phyloP scores from a whole-genome alignment of 2,329 filamentous ascomycete genomes.

The Aureobasidium sp. region DNA sequence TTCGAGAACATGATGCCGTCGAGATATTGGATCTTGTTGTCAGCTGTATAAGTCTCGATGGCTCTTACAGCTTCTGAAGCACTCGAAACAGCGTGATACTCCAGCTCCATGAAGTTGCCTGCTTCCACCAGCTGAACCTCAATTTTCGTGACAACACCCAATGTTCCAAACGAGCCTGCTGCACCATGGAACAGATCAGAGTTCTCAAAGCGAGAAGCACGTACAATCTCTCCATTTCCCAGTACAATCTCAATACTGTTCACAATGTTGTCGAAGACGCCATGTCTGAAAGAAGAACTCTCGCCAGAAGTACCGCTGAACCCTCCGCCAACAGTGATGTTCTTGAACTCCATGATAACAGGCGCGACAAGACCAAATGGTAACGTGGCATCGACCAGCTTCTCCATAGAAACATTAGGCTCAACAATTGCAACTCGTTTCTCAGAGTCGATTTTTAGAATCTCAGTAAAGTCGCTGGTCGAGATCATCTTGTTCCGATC shows the following conservation, averaged over 20 bases:
- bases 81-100: slow-evolving; percentile 50
- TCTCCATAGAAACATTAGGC: slow-evolving; percentile 63
- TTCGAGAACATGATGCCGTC: slow-evolving; percentile 60
- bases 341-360: slow-evolving; percentile 65
- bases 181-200: slow-evolving; percentile 53
- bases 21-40: slow-evolving; percentile 53
- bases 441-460: slow-evolving; percentile 37
- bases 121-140: slow-evolving; percentile 52
- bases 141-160: slow-evolving; percentile 55
- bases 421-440: slow-evolving; percentile 50
- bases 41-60: slow-evolving; percentile 40
- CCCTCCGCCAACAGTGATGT: slow-evolving; percentile 61
- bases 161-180: slow-evolving; percentile 52
- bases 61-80: slow-evolving; percentile 44
- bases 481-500: slow-evolving; percentile 39
- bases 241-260: slow-evolving; percentile 57
- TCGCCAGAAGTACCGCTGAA: slow-evolving; percentile 61
- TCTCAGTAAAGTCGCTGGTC: slow-evolving; percentile 42
- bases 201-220: slow-evolving; percentile 40
- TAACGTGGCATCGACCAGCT: slow-evolving; percentile 52
- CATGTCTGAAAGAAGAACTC: slow-evolving; percentile 58
- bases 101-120: slow-evolving; percentile 52
- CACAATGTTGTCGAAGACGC: slow-evolving; percentile 59
- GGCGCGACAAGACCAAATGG: slow-evolving; percentile 51
- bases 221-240: slow-evolving; percentile 49